Conservation (phyloP, 345 rosid genomes). For the Rhodomyrtus tomentosa region DNA sequence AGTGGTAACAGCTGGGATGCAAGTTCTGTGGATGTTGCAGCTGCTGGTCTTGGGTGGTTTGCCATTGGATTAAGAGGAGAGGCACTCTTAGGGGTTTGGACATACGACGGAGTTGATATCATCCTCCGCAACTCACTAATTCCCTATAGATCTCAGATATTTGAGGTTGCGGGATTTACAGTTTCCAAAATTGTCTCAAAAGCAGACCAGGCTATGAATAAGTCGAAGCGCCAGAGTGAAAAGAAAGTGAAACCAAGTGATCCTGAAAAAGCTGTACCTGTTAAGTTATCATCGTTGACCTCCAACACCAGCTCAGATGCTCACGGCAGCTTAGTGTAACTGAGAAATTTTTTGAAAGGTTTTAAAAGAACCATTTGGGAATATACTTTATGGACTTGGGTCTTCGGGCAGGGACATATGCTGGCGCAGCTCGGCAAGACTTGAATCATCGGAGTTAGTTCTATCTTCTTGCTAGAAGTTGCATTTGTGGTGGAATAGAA, state of each 20-base stretch:
- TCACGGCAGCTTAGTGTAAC: background rate
- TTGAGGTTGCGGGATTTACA: constrained; percentile 78
- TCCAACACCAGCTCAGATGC: background rate
- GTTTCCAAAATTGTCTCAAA: constrained; percentile 79
- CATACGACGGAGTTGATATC: constrained; percentile 68
- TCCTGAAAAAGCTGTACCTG: background rate
- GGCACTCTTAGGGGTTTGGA: constrained; percentile 73
- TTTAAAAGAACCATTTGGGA: background rate
- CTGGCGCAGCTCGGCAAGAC: background rate
- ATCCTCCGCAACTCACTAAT: constrained; percentile 57
- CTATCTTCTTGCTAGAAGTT: background rate
- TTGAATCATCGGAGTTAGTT: background rate
- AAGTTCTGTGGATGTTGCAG: constrained; percentile 70
- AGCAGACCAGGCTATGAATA: constrained; percentile 60
- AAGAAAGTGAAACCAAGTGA: constrained; percentile 32
- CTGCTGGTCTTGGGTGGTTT: constrained; percentile 91
- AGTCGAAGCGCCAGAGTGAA: constrained; percentile 22
- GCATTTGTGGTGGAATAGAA: background rate
- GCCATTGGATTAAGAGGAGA: constrained; percentile 73
- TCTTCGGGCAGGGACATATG: background rate
- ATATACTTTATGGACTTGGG: background rate
- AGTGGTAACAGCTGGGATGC: constrained; percentile 69
- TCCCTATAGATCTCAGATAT: constrained; percentile 51
- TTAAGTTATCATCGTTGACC: background rate
- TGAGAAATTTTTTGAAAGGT: background rate